Percentiles rank a stretch among this genome's conserved stretches.
Evolutionary conservation across 345 rosid species (phyloP).

Genomic region (Eucalyptus marginata): DNA sequence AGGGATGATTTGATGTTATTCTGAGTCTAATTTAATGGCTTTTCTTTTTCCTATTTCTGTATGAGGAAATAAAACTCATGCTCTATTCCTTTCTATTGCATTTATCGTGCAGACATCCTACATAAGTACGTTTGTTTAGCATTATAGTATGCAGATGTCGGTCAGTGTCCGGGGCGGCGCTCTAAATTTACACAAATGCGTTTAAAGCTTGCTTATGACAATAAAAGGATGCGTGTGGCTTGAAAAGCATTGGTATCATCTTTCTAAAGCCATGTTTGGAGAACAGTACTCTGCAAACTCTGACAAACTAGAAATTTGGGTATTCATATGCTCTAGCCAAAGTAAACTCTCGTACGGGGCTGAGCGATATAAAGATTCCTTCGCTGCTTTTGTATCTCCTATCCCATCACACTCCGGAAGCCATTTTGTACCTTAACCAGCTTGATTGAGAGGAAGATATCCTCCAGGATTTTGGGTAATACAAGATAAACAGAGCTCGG

Average conservation of each 20-base stretch:
- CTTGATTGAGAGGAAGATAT: background rate
- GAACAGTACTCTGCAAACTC: background rate
- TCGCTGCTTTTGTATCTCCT: background rate
- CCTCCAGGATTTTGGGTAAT: background rate
- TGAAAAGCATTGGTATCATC: background rate
- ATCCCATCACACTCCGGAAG: background rate
- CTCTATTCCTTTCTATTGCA: background rate
- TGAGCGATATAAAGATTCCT: background rate
- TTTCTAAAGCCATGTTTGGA: background rate
- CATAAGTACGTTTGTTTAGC: background rate
- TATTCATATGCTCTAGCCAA: background rate
- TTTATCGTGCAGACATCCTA: background rate
- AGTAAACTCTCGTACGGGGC: background rate
- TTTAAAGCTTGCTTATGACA: background rate
- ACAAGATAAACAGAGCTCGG: background rate
- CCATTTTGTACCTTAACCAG: background rate
- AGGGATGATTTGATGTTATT: background rate
- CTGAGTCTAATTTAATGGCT: background rate
- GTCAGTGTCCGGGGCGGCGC: background rate
- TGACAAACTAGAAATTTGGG: background rate
- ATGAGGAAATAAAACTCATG: background rate
- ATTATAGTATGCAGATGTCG: background rate
- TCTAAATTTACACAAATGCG: background rate
- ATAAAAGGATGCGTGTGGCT: background rate
- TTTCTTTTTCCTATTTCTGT: background rate